Evolutionary conservation across 768 basidiomycete species (phyloP).

Genomic region (Lentinula sp.): DNA sequence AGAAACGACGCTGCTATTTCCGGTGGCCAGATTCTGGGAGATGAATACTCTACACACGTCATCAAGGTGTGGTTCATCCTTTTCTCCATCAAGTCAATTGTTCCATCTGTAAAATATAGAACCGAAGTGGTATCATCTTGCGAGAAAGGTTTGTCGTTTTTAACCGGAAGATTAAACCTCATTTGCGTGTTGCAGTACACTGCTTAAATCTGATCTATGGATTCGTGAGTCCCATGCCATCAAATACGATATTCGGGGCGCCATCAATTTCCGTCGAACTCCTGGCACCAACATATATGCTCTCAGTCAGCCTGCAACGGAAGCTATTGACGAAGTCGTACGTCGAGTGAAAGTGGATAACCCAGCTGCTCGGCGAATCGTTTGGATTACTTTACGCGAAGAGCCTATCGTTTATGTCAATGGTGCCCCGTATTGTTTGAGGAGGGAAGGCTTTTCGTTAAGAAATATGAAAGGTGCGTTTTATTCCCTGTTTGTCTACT

Average conservation of each 20-base stretch:
- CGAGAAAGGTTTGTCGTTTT: constrained; percentile 62
- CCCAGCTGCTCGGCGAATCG: constrained; percentile 54
- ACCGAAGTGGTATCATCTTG: constrained; percentile 90
- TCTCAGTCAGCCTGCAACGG: constrained; percentile 86
- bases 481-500: neutral
- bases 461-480: constrained; percentile 86
- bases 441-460: constrained; percentile 79
- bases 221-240: constrained; percentile 62
- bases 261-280: constrained; percentile 89
- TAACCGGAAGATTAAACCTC: neutral
- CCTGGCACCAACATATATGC: constrained; percentile 81
- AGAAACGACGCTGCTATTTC: constrained; percentile 69
- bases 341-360: constrained; percentile 52
- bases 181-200: constrained; percentile 41
- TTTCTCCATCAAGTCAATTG: neutral
- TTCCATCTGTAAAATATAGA: constrained; percentile 31
- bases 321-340: constrained; percentile 81
- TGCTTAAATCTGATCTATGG: constrained; percentile 95
- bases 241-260: constrained; percentile 75
- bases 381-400: constrained; percentile 93
- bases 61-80: constrained; percentile 53
- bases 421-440: constrained; percentile 84
- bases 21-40: constrained; percentile 84
- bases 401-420: constrained; percentile 92
- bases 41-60: constrained; percentile 94